phyloP scores from a whole-genome alignment of 1,139 yeast species.

The Pneumocystis sp. region DNA sequence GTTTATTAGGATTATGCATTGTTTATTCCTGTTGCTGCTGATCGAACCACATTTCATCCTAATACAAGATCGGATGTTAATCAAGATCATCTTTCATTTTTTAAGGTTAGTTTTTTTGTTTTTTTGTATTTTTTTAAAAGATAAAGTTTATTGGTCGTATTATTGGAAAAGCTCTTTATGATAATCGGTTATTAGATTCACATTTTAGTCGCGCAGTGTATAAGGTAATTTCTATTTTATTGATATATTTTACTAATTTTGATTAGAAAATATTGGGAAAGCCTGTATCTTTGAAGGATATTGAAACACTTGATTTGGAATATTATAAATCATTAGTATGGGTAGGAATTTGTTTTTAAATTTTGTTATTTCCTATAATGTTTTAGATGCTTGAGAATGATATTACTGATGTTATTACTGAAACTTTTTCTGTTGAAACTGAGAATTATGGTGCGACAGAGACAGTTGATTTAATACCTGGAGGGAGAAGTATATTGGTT shows the following conservation, averaged over 20 bases:
- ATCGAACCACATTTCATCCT: slow-evolving; percentile 89
- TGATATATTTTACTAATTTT: background rate
- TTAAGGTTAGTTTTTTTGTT: slow-evolving; percentile 22
- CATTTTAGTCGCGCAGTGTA: slow-evolving; percentile 94
- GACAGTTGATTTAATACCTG: slow-evolving; percentile 59
- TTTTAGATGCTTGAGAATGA: slow-evolving; percentile 66
- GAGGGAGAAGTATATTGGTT: slow-evolving; percentile 73
- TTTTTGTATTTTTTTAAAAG: background rate
- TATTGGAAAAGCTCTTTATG: slow-evolving; percentile 87
- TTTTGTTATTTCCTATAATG: background rate
- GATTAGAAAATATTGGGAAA: slow-evolving; percentile 48
- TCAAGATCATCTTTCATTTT: slow-evolving; percentile 71
- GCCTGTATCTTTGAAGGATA: slow-evolving; percentile 73
- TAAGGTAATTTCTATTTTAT: slow-evolving; percentile 27
- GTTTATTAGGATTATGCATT: slow-evolving; percentile 54
- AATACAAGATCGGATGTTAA: slow-evolving; percentile 84
- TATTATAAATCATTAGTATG: slow-evolving; percentile 84
- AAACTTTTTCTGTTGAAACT: slow-evolving; percentile 83
- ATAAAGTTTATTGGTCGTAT: slow-evolving; percentile 76
- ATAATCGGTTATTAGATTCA: slow-evolving; percentile 76
- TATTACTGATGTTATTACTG: slow-evolving; percentile 92
- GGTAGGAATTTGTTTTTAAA: slow-evolving; percentile 22
- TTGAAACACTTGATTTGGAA: slow-evolving; percentile 87
- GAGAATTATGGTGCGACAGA: slow-evolving; percentile 90
- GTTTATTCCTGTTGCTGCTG: slow-evolving; percentile 83